These are phyloP conservation scores for Cyberlindnera euphorbiae DNA, from an alignment of 805 yeast species.

Conservation along the genomic window DNA sequence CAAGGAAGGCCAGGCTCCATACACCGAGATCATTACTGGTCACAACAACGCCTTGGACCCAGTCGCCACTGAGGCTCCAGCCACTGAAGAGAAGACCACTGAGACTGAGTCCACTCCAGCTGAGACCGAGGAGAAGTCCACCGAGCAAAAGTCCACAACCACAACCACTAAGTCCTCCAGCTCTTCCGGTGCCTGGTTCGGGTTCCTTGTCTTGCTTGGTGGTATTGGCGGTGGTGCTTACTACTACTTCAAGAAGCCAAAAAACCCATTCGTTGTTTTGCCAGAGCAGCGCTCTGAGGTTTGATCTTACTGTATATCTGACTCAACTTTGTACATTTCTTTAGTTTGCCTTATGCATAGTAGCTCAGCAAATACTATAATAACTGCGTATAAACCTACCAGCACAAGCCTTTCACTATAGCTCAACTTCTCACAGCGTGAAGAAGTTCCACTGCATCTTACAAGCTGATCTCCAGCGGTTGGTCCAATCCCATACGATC, in stretches of 20 bases:
- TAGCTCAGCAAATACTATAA: too few species aligned
- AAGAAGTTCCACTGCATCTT: too few species aligned
- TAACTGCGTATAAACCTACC: too few species aligned
- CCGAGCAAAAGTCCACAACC: not conserved
- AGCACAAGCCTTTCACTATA: too few species aligned
- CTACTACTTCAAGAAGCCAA: constrained; percentile 1
- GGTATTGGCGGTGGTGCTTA: constrained; percentile 1
- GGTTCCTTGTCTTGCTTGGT: not conserved
- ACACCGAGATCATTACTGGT: constrained; percentile 2
- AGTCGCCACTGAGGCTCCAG: not conserved
- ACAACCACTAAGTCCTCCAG: not conserved
- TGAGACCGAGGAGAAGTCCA: not conserved
- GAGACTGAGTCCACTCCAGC: too few species aligned
- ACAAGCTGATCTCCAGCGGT: too few species aligned
- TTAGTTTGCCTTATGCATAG: too few species aligned
- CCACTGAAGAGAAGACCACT: not conserved
- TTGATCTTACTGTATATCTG: too few species aligned
- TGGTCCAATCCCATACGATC: too few species aligned
- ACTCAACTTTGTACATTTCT: too few species aligned
- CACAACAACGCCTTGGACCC: not conserved
- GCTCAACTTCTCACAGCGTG: too few species aligned
- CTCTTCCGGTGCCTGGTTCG: constrained; percentile 1
- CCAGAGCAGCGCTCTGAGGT: not conserved
- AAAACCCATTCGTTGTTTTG: not conserved
- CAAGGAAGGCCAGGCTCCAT: not conserved